phyloP scores from a whole-genome alignment of 2,329 filamentous ascomycete genomes.

The Apiospora arundinis region DNA sequence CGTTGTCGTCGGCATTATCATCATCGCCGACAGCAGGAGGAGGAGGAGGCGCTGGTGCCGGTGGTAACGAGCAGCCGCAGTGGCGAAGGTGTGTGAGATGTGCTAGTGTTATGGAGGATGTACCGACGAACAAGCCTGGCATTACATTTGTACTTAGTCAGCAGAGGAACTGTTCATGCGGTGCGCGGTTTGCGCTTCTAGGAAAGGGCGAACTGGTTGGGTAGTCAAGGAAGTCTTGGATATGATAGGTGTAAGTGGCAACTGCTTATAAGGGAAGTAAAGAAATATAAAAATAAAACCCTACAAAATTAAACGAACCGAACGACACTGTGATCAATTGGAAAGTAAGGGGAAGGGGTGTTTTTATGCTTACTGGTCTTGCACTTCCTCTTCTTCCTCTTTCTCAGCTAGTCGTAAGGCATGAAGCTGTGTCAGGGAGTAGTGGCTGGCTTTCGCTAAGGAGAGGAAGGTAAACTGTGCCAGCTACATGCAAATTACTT shows the following conservation, averaged over 20 bases:
- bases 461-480: no score
- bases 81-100: slow-evolving; percentile 65
- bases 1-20: not conserved
- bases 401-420: no score
- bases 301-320: not conserved
- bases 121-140: slow-evolving; percentile 52
- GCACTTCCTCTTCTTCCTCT: no score
- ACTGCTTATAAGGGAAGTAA: no score
- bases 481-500: no score
- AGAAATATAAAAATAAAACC: not conserved
- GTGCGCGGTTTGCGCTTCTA: slow-evolving; percentile 58
- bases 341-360: not conserved
- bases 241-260: no score
- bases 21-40: not conserved
- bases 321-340: not conserved
- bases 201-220: slow-evolving; percentile 28
- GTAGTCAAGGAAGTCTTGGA: not conserved
- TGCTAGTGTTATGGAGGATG: slow-evolving; percentile 70
- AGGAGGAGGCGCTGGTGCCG: slow-evolving; percentile 25
- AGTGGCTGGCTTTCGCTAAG: no score
- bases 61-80: slow-evolving; percentile 27
- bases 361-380: not conserved
- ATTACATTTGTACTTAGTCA: slow-evolving; percentile 60
- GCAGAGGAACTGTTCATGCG: slow-evolving; percentile 61
- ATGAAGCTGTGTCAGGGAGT: no score